phyloP scores from a whole-genome alignment of 805 yeast species.

The Komagataella kurtzmanii region DNA sequence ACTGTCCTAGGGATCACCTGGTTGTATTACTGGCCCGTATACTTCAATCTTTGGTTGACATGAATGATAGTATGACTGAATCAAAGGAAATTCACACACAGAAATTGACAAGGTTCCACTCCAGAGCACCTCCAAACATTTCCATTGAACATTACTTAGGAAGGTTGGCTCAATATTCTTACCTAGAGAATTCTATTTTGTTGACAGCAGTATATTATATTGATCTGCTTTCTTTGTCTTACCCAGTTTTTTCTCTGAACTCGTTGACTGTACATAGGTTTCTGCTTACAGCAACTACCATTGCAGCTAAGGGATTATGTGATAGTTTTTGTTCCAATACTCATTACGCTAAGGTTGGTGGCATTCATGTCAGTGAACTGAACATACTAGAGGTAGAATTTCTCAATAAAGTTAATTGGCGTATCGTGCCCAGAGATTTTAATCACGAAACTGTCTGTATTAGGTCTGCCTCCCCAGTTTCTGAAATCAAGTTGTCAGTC shows the following conservation, averaged over 20 bases:
- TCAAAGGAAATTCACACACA: slow-evolving; percentile 22
- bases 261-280: slow-evolving; percentile 91
- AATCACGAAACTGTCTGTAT: slow-evolving; percentile 17
- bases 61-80: slow-evolving; percentile 42
- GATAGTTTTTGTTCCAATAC: slow-evolving; percentile 89
- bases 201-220: slow-evolving; percentile 81
- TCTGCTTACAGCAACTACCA: slow-evolving; percentile 77
- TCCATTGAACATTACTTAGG: slow-evolving; percentile 66
- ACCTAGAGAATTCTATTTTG: slow-evolving; percentile 72
- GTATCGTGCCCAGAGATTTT: slow-evolving; percentile 47
- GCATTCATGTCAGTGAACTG: slow-evolving; percentile 70
- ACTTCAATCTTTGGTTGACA: slow-evolving; percentile 58
- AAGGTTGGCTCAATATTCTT: slow-evolving; percentile 72
- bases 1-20: slow-evolving; percentile 59
- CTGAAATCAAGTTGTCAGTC: slow-evolving; percentile 10
- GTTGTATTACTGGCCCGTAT: slow-evolving; percentile 65
- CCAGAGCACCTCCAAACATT: slow-evolving; percentile 83
- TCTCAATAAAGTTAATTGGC: slow-evolving; percentile 64
- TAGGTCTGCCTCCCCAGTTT: slow-evolving; percentile 9
- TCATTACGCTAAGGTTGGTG: slow-evolving; percentile 94
- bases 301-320: slow-evolving; percentile 83
- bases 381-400: slow-evolving; percentile 86
- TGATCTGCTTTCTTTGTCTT: slow-evolving; percentile 69
- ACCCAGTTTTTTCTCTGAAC: slow-evolving; percentile 70
- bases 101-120: slow-evolving; percentile 77